Evolutionary conservation across 352 stramenopile species (phyloP).

Genomic region (Phytophthora multivora): DNA sequence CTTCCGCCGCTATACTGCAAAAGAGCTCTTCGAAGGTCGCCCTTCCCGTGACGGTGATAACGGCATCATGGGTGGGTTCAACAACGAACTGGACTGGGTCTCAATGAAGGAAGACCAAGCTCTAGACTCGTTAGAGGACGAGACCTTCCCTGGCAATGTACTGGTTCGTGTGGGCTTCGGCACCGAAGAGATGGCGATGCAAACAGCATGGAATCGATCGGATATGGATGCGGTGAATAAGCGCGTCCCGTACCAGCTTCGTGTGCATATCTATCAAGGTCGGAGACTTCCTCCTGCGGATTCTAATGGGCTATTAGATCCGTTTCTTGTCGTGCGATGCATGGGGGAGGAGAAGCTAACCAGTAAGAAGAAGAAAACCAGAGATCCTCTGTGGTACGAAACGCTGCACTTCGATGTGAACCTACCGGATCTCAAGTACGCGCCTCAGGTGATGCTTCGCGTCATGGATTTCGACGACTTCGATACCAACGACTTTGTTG

Average conservation of each 20-base stretch:
- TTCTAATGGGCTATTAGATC: slow-evolving; percentile 85
- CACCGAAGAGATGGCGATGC: slow-evolving; percentile 66
- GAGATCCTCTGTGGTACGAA: slow-evolving; percentile 89
- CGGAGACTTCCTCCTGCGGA: slow-evolving; percentile 78
- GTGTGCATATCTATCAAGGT: slow-evolving; percentile 87
- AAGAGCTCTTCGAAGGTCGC: slow-evolving; percentile 66
- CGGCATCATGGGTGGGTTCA: slow-evolving; percentile 45
- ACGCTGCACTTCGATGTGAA: slow-evolving; percentile 89
- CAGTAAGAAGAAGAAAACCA: slow-evolving; percentile 75
- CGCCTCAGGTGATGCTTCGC: slow-evolving; percentile 77
- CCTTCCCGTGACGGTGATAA: slow-evolving; percentile 6
- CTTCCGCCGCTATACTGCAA: slow-evolving; percentile 80
- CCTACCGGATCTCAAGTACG: slow-evolving; percentile 75
- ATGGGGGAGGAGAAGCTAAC: slow-evolving; percentile 80
- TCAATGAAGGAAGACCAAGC: slow-evolving; percentile 83
- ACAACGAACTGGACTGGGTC: slow-evolving; percentile 67
- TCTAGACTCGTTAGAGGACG: slow-evolving; percentile 76
- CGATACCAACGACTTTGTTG: slow-evolving; percentile 73
- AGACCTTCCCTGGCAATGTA: slow-evolving; percentile 86
- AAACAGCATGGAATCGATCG: slow-evolving; percentile 53
- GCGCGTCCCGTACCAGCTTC: slow-evolving; percentile 81
- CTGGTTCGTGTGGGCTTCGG: slow-evolving; percentile 81
- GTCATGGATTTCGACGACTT: slow-evolving; percentile 87
- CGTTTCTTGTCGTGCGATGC: slow-evolving; percentile 81
- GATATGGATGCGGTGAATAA: slow-evolving; percentile 75